A percentile compares a stretch with the other conserved stretches of the same genome.
phyloP scores from a whole-genome alignment of 2,329 filamentous ascomycete genomes.

The Trichoderma endophyticum region DNA sequence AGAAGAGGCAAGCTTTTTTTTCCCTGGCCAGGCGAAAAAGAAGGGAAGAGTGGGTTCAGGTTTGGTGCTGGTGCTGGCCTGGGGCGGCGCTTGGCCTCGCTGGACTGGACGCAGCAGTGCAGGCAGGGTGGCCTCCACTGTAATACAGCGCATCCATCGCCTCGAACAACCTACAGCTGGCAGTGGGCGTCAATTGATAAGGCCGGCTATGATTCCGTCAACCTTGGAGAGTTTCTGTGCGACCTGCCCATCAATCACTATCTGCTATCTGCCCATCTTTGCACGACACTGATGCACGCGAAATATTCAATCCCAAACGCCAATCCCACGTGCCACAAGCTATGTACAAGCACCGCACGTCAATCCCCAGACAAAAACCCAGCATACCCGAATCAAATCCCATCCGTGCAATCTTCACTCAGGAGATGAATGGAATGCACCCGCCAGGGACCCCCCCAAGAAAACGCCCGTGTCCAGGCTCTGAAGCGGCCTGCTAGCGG shows the following conservation, averaged over 20 bases:
- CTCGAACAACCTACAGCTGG: neutral
- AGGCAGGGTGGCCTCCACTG: neutral
- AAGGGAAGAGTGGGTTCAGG: constrained; percentile 19
- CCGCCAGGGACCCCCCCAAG: neutral
- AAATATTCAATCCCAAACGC: neutral
- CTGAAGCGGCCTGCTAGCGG: constrained; percentile 1
- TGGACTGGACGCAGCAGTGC: neutral
- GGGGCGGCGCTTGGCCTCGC: constrained; percentile 3
- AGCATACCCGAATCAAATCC: neutral
- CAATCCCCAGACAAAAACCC: neutral
- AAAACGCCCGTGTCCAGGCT: neutral
- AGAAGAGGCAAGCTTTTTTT: constrained; percentile 21
- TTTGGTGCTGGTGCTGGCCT: constrained; percentile 14
- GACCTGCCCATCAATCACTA: neutral
- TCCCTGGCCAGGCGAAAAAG: constrained; percentile 7
- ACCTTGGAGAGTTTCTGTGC: neutral
- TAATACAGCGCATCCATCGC: neutral
- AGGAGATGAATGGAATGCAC: neutral
- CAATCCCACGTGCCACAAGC: neutral
- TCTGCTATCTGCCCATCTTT: neutral
- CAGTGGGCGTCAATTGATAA: neutral
- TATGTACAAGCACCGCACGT: neutral
- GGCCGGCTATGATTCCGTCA: neutral
- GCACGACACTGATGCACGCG: neutral
- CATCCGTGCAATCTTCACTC: neutral